phyloP scores from a whole-genome alignment of 2,329 filamentous ascomycete genomes.

The Leptoxyphium fumago region DNA sequence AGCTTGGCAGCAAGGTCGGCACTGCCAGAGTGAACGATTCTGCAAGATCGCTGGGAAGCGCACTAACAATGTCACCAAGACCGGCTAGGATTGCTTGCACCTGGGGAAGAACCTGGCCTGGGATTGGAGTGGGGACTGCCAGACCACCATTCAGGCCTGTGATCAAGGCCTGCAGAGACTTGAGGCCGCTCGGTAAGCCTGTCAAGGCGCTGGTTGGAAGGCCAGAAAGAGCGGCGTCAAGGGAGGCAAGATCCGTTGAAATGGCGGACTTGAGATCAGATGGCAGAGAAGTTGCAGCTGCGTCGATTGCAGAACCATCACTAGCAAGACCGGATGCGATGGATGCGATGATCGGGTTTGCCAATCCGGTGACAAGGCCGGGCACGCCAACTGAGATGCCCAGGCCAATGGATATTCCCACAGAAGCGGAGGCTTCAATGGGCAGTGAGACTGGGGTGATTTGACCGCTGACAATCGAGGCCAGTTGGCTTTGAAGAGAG shows the following conservation, averaged over 20 bases:
- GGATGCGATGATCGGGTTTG: neutral
- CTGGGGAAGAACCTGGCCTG: neutral
- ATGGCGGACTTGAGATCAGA: neutral
- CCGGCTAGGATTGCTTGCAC: neutral
- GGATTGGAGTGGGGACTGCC: neutral
- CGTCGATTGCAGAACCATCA: neutral
- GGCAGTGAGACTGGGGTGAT: too few relatives aligned
- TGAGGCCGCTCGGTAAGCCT: neutral
- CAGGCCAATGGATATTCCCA: too few relatives aligned
- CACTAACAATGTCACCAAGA: neutral
- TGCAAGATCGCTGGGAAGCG: neutral
- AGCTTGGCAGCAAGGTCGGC: neutral
- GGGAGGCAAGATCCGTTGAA: neutral
- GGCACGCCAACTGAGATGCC: neutral
- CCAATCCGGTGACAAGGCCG: neutral
- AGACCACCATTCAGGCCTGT: neutral
- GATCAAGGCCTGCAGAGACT: neutral
- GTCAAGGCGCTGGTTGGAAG: neutral
- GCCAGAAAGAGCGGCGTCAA: neutral
- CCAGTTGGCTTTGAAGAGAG: neutral
- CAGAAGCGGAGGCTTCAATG: too few relatives aligned
- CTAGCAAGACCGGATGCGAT: neutral
- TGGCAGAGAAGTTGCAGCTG: neutral
- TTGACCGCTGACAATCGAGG: neutral
- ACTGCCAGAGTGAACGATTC: neutral